A percentile compares a stretch with the other conserved stretches of the same genome.
Conservation (phyloP, 2,329 filamentous ascomycete genomes). For the Aspergillus viridinutans region DNA sequence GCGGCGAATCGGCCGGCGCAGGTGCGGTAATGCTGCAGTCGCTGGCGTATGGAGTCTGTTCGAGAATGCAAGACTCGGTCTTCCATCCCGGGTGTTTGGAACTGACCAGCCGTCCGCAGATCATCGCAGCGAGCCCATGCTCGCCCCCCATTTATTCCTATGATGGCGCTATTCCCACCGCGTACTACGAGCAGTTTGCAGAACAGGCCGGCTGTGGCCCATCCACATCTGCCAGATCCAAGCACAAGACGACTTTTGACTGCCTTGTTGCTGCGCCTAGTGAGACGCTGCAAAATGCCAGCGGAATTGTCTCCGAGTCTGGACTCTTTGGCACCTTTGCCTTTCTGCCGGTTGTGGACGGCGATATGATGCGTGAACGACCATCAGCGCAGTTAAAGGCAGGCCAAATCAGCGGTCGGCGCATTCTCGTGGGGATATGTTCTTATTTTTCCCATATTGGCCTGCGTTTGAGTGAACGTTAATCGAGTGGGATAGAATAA, state of each 20-base stretch:
- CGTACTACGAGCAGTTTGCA: constrained; percentile 46
- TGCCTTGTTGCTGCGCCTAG: constrained; percentile 39
- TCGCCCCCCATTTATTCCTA: constrained; percentile 53
- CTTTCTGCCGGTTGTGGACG: constrained; percentile 44
- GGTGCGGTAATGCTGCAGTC: constrained; percentile 8
- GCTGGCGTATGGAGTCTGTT: constrained; percentile 10
- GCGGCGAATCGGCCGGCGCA: constrained; percentile 6
- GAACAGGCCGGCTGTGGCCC: constrained; percentile 37
- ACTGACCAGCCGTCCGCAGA: constrained; percentile 14
- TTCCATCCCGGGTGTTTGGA: not conserved
- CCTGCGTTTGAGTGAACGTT: too few relatives aligned
- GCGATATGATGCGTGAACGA: constrained; percentile 33
- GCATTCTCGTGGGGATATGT: constrained; percentile 29
- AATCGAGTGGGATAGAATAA: constrained; percentile 34
- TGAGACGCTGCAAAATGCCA: constrained; percentile 36
- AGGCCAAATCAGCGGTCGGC: constrained; percentile 36
- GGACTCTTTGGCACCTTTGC: constrained; percentile 40
- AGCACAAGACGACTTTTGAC: constrained; percentile 32
- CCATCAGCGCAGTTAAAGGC: constrained; percentile 36
- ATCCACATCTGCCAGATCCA: not conserved
- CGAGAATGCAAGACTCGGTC: constrained; percentile 19
- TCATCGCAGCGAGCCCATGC: constrained; percentile 47
- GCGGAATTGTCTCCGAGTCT: constrained; percentile 27
- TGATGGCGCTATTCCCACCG: constrained; percentile 44
- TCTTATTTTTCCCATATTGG: not conserved